Conservation (phyloP, 1,139 yeast genomes). For the Yamadazyma pseudoaaseri region DNA sequence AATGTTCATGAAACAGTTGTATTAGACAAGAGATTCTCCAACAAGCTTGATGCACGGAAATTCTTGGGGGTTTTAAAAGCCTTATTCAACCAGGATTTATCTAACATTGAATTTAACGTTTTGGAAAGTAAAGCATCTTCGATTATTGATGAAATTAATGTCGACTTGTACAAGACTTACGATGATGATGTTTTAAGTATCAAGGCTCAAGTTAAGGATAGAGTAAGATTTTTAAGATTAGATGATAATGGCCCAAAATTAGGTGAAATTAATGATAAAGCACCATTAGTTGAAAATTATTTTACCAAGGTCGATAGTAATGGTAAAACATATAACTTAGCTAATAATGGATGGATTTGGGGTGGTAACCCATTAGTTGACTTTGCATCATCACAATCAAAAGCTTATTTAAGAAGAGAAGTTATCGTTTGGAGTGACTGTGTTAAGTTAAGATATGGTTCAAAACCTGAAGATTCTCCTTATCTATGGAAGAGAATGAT, state of each 20-base stretch:
- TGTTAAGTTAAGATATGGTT: constrained; percentile 86
- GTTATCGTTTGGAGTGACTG: constrained; percentile 98
- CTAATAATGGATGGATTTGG: constrained; percentile 99
- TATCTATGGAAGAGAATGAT: constrained; percentile 87
- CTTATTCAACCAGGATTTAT: constrained; percentile 34
- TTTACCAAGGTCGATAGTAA: constrained; percentile 66
- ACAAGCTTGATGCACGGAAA: constrained; percentile 49
- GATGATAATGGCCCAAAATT: constrained; percentile 78
- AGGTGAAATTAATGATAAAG: constrained; percentile 55
- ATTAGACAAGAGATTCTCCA: constrained; percentile 45
- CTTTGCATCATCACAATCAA: constrained; percentile 79
- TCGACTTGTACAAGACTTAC: constrained; percentile 68
- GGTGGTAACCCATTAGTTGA: constrained; percentile 92
- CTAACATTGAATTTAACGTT: constrained; percentile 25
- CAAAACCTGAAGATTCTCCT: constrained; percentile 77
- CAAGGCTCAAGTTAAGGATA: constrained; percentile 64
- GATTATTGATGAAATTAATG: constrained; percentile 75
- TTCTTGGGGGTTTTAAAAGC: constrained; percentile 47
- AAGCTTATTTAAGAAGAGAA: constrained; percentile 85
- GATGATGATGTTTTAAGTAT: constrained; percentile 71
- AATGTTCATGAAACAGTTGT: constrained; percentile 24
- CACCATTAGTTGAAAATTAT: constrained; percentile 81
- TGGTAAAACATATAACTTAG: constrained; percentile 69
- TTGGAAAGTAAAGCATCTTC: constrained; percentile 44
- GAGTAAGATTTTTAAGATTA: constrained; percentile 73